These are phyloP conservation scores for Coemansia sp. DNA, from an alignment of 192 early-diverging fungal species.

Conservation along the genomic window DNA sequence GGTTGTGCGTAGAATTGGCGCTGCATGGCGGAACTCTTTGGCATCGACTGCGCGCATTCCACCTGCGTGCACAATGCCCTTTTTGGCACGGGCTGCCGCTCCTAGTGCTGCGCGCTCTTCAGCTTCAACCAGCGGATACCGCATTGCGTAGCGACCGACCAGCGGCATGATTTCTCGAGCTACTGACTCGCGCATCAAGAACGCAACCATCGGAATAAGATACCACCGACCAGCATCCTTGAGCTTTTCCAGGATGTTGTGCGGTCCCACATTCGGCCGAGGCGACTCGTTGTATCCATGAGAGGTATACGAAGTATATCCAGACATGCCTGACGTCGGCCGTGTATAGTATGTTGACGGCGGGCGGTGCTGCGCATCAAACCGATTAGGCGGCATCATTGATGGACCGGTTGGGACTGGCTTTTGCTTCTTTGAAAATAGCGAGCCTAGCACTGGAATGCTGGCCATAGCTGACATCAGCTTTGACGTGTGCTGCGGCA, in stretches of 20 bases:
- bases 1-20: constrained; percentile 19
- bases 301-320: constrained; percentile 21
- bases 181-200: constrained; percentile 24
- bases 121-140: constrained; percentile 45
- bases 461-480: constrained; percentile 39
- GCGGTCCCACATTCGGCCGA: not conserved
- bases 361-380: constrained; percentile 11
- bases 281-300: constrained; percentile 11
- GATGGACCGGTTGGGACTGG: not conserved
- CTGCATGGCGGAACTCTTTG: constrained; percentile 36
- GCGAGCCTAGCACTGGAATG: constrained; percentile 41
- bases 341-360: constrained; percentile 16
- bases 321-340: constrained; percentile 9
- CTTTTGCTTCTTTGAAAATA: constrained; percentile 36
- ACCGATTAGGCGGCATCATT: constrained; percentile 6
- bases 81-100: constrained; percentile 4
- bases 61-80: constrained; percentile 28
- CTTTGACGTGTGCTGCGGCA: constrained; percentile 19
- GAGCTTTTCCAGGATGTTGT: constrained; percentile 18
- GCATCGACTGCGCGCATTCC: constrained; percentile 30
- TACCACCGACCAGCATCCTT: constrained; percentile 24
- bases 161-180: constrained; percentile 20
- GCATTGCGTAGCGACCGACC: constrained; percentile 41
- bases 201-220: constrained; percentile 22
- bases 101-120: constrained; percentile 25